These are phyloP conservation scores for Penicillium lividum DNA, from an alignment of 495 filamentous ascomycete species.

Conservation along the genomic window DNA sequence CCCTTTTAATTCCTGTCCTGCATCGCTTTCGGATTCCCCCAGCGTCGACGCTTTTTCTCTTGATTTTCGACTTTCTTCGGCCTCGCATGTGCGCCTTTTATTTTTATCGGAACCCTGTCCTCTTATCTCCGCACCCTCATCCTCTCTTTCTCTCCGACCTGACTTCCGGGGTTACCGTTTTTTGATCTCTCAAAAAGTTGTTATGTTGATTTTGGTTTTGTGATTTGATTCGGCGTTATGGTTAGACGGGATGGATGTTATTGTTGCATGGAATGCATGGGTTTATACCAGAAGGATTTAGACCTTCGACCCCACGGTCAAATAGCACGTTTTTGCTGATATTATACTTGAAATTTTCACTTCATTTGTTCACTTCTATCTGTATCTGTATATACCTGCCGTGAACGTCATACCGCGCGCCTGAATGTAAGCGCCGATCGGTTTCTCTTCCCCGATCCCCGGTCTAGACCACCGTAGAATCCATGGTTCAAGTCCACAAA, in stretches of 20 bases:
- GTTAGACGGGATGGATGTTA: constrained; percentile 44
- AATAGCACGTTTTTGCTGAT: constrained; percentile 28
- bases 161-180: constrained; percentile 30
- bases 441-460: background rate
- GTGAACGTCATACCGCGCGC: constrained; percentile 25
- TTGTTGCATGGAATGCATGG: constrained; percentile 42
- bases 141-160: constrained; percentile 24
- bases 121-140: constrained; percentile 8
- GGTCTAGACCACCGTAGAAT: constrained; percentile 18
- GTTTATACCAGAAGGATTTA: constrained; percentile 49
- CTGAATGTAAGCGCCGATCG: constrained; percentile 14
- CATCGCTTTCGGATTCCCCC: constrained; percentile 32
- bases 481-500: background rate
- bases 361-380: constrained; percentile 13
- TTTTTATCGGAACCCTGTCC: constrained; percentile 16
- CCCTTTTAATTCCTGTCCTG: constrained; percentile 38
- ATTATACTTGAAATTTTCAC: constrained; percentile 26
- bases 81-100: constrained; percentile 20
- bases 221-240: constrained; percentile 37
- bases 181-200: constrained; percentile 38
- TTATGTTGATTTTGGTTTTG: constrained; percentile 20
- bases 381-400: constrained; percentile 16
- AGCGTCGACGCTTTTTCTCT: constrained; percentile 23
- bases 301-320: constrained; percentile 49
- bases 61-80: constrained; percentile 14